A percentile compares a stretch with the other conserved stretches of the same genome.
These are phyloP conservation scores for Colletotrichum scovillei DNA, from an alignment of 2,329 filamentous ascomycete genomes.

Conservation along the genomic window DNA sequence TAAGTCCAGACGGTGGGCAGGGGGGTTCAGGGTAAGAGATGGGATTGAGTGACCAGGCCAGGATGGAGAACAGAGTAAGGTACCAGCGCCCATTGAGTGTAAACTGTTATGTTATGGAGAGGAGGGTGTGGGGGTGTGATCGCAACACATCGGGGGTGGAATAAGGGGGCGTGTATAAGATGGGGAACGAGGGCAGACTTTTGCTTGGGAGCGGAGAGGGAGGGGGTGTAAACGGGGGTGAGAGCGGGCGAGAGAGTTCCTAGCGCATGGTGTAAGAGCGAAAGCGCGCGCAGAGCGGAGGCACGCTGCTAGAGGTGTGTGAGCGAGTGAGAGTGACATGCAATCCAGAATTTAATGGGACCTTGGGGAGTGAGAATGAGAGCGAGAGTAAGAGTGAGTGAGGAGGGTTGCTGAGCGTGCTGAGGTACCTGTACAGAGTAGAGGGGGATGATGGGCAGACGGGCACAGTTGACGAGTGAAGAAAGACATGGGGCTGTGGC, in stretches of 20 bases:
- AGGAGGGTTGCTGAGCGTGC: neutral
- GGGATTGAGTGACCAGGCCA: slow-evolving; percentile 31
- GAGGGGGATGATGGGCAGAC: slow-evolving; percentile 19
- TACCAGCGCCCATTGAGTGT: slow-evolving; percentile 27
- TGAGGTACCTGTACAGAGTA: neutral
- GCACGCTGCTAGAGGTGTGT: slow-evolving; percentile 5
- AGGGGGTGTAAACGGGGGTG: slow-evolving; percentile 6
- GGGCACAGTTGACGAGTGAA: slow-evolving; percentile 21
- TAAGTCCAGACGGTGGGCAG: slow-evolving; percentile 30
- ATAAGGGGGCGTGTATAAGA: neutral
- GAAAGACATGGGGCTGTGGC: slow-evolving; percentile 40
- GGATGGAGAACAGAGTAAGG: slow-evolving; percentile 29
- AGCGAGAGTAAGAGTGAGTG: too few species aligned
- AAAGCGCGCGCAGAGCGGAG: neutral
- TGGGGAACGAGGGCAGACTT: neutral
- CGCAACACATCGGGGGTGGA: neutral
- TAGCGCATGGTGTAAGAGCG: slow-evolving; percentile 1
- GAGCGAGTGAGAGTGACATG: slow-evolving; percentile 19
- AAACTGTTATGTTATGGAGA: neutral
- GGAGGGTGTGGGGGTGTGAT: slow-evolving; percentile 31
- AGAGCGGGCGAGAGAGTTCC: neutral
- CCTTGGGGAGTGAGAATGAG: slow-evolving; percentile 13
- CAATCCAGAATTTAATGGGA: neutral
- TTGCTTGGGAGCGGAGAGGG: neutral
- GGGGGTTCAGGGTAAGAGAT: slow-evolving; percentile 30